These are phyloP conservation scores for Agastache rugosa DNA, from an alignment of 257 asterid genomes.

Conservation along the genomic window DNA sequence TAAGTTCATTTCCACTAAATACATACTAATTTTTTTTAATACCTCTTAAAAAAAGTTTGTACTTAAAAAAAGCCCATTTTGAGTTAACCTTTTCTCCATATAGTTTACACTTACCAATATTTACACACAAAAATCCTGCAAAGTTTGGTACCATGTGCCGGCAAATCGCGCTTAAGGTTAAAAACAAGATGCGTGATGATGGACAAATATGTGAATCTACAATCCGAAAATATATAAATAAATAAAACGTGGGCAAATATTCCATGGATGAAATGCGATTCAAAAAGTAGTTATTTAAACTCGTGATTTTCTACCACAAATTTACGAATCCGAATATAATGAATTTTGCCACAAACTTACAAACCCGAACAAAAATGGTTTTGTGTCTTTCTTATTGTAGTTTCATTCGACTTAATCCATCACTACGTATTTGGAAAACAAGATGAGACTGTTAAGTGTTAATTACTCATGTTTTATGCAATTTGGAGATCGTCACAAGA, in stretches of 20 bases:
- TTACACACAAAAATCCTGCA: too few species aligned
- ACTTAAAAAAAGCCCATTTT: too few species aligned
- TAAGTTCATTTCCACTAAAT: too few species aligned
- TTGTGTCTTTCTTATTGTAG: background rate
- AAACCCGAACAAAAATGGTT: background rate
- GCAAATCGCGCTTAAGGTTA: too few species aligned
- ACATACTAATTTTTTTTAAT: too few species aligned
- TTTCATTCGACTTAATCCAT: background rate
- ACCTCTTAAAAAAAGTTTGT: too few species aligned
- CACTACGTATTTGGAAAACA: background rate
- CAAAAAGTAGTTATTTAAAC: background rate
- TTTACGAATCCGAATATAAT: background rate
- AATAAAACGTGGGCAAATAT: too few species aligned
- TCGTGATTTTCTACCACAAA: background rate
- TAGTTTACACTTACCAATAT: too few species aligned
- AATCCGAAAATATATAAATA: background rate
- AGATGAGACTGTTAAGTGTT: background rate
- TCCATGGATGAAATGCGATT: too few species aligned
- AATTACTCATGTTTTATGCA: background rate
- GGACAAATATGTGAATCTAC: background rate
- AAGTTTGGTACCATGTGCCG: too few species aligned
- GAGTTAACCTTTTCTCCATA: too few species aligned
- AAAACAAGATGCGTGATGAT: background rate
- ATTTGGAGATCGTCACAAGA: background rate
- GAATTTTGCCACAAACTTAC: too few species aligned